A percentile compares a stretch with the other conserved stretches of the same genome.
These are phyloP conservation scores for Thraustochytrium sp. DNA, from an alignment of 352 stramenopile species.

Conservation along the genomic window DNA sequence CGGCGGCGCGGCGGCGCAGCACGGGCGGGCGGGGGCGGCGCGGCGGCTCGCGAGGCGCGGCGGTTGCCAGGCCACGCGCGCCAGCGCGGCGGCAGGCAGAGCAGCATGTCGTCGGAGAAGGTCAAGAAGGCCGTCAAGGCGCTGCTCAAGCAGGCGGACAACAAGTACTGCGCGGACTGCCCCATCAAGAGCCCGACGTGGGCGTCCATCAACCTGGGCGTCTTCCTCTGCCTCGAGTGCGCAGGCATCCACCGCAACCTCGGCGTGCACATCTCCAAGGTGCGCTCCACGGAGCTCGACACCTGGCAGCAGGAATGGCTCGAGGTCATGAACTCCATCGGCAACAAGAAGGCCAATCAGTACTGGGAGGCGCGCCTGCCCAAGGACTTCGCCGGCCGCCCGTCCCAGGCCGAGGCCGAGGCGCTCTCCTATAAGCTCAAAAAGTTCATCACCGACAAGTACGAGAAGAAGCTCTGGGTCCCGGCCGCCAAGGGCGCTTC, in stretches of 20 bases:
- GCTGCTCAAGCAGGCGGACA: slow-evolving; percentile 42
- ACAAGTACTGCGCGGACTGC: slow-evolving; percentile 56
- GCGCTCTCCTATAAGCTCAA: slow-evolving; percentile 51
- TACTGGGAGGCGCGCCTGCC: slow-evolving; percentile 79
- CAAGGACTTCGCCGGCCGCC: slow-evolving; percentile 52
- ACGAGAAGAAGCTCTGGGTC: slow-evolving; percentile 49
- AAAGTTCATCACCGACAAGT: slow-evolving; percentile 58
- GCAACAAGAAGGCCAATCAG: slow-evolving; percentile 74
- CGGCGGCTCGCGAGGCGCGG: too few species aligned
- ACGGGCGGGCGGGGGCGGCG: too few species aligned
- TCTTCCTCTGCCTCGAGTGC: slow-evolving; percentile 90
- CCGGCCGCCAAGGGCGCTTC: not conserved
- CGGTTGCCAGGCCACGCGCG: too few species aligned
- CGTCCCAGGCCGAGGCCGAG: slow-evolving; percentile 48
- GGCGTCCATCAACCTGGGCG: slow-evolving; percentile 84
- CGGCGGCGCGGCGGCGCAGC: too few species aligned
- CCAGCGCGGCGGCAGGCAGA: too few species aligned
- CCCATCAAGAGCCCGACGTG: slow-evolving; percentile 63
- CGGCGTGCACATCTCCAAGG: slow-evolving; percentile 84
- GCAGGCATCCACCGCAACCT: slow-evolving; percentile 84
- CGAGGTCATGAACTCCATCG: slow-evolving; percentile 79
- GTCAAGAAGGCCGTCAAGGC: slow-evolving; percentile 37
- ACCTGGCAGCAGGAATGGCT: slow-evolving; percentile 84
- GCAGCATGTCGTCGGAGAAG: slow-evolving; percentile 1
- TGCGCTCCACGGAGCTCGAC: slow-evolving; percentile 83